Conservation (phyloP, 495 filamentous ascomycete species). For the Aspergillus nanangensis region DNA sequence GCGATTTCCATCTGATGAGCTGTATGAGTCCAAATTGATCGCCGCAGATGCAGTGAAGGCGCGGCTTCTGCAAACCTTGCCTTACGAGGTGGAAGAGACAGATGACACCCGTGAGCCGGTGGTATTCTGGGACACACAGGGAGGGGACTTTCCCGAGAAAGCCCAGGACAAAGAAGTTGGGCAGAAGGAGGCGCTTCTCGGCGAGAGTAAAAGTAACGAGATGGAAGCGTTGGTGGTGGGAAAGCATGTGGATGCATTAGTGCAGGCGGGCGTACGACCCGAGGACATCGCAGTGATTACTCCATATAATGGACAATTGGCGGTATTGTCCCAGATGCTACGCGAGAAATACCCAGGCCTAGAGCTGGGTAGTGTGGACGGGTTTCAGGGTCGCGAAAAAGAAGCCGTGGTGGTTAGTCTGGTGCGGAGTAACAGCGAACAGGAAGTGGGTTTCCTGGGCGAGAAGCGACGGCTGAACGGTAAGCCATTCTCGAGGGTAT, state of each 20-base stretch:
- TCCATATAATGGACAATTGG: conserved; percentile 92
- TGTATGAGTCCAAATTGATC: conserved; percentile 78
- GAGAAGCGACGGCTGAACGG: conserved; percentile 92
- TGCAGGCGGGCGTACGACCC: conserved; percentile 71
- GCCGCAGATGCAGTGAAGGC: conserved; percentile 73
- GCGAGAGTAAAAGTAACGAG: conserved; percentile 91
- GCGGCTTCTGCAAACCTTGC: conserved; percentile 71
- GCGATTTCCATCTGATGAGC: conserved; percentile 82
- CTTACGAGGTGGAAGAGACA: conserved; percentile 71
- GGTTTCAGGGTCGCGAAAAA: conserved; percentile 96
- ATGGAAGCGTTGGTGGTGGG: conserved; percentile 81
- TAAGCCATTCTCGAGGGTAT: too few species aligned
- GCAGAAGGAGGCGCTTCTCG: conserved; percentile 53
- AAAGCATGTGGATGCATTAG: conserved; percentile 66
- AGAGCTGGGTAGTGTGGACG: conserved; percentile 91
- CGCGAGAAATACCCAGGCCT: conserved; percentile 78
- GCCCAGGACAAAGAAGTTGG: conserved; percentile 45
- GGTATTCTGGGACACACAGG: conserved; percentile 95
- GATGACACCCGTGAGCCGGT: conserved; percentile 87
- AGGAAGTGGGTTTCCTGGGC: conserved; percentile 90
- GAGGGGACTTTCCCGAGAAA: conserved; percentile 77
- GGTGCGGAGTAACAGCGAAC: conserved; percentile 80
- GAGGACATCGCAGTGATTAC: conserved; percentile 92
- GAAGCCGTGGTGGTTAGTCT: conserved; percentile 89
- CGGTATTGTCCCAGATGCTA: conserved; percentile 66